Percentiles rank a stretch among this genome's conserved stretches.
Conservation (phyloP, 306 rosid species). For the apple (Malus domestica) region DNA sequence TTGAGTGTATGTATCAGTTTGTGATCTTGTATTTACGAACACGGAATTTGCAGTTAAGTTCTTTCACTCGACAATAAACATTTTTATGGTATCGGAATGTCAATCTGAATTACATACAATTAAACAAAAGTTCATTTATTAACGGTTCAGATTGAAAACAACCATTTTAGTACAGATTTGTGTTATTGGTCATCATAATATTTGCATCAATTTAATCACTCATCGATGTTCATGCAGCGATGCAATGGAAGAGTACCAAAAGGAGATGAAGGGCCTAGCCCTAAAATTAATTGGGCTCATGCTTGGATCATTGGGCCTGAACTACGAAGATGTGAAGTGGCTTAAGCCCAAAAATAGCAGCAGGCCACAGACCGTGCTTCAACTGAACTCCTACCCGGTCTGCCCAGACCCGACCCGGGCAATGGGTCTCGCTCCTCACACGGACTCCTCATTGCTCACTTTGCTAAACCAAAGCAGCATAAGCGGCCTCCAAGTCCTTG, state of each 20-base stretch:
- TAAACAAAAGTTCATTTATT: too few species aligned
- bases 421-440: constrained; percentile 53
- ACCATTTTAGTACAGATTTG: too few species aligned
- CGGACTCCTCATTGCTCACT: constrained; percentile 49
- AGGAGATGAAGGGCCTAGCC: constrained; percentile 23
- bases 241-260: constrained; percentile 36
- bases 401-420: constrained; percentile 44
- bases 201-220: too few species aligned
- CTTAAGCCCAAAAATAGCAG: not conserved
- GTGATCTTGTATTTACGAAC: too few species aligned
- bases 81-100: too few species aligned
- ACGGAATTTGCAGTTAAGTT: too few species aligned
- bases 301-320: constrained; percentile 29
- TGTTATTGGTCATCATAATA: too few species aligned
- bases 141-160: too few species aligned
- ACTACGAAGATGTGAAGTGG: constrained; percentile 21
- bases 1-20: too few species aligned
- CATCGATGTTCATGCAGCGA: constrained; percentile 10
- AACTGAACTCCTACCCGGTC: constrained; percentile 43
- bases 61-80: too few species aligned
- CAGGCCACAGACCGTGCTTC: constrained; percentile 4
- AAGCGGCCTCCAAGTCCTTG: constrained; percentile 29
- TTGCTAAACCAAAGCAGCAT: constrained; percentile 23
- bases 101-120: too few species aligned
- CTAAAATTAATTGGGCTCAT: constrained; percentile 20